Evolutionary conservation across 768 basidiomycete species (phyloP).

Genomic region (Kwoniella heveanensis): DNA sequence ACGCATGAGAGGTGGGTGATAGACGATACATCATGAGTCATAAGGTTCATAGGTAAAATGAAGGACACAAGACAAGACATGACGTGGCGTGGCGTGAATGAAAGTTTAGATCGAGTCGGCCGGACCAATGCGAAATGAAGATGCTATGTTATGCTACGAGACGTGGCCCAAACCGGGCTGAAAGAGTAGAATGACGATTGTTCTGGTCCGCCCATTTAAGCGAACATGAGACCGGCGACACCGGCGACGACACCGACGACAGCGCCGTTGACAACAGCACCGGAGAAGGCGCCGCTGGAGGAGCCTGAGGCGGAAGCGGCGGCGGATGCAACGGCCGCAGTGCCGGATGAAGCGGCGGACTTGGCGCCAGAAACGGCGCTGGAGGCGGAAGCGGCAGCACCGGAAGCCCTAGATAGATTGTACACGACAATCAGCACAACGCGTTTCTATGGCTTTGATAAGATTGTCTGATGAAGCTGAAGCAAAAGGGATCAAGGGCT

Average conservation of each 20-base stretch:
- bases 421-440: no score
- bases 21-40: slow-evolving; percentile 3
- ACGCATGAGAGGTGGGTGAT: neutral
- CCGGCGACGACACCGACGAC: slow-evolving; percentile 37
- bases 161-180: neutral
- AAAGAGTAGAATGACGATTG: neutral
- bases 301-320: slow-evolving; percentile 25
- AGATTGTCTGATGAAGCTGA: no score
- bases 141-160: neutral
- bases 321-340: slow-evolving; percentile 25
- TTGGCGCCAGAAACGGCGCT: slow-evolving; percentile 13
- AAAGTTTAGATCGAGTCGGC: neutral
- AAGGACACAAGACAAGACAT: neutral
- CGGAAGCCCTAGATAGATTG: neutral
- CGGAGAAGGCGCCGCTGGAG: slow-evolving; percentile 13
- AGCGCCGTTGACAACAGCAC: slow-evolving; percentile 29
- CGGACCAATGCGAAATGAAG: neutral
- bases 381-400: slow-evolving; percentile 23
- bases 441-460: no score
- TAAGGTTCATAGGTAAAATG: neutral
- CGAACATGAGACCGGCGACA: slow-evolving; percentile 27
- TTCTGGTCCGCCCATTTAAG: neutral
- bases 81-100: neutral
- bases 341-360: slow-evolving; percentile 8
- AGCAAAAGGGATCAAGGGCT: no score